phyloP scores from a whole-genome alignment of 345 rosid genomes.

The Eucalyptus melliodora region DNA sequence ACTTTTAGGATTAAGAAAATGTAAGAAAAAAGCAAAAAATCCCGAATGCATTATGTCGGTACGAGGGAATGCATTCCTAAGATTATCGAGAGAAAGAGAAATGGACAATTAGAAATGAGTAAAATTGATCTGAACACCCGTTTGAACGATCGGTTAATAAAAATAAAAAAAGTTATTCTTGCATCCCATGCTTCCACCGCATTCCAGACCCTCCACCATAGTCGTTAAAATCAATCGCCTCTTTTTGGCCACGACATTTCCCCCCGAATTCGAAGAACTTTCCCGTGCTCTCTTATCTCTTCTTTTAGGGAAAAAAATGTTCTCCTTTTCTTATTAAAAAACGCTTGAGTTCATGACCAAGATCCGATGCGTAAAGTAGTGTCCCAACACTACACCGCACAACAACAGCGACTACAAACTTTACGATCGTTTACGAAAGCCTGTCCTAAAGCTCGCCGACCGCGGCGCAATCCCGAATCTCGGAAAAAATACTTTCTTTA shows the following conservation, averaged over 20 bases:
- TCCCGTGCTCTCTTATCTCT: background rate
- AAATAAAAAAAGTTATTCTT: background rate
- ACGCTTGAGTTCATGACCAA: background rate
- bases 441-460: background rate
- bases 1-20: background rate
- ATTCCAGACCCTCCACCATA: background rate
- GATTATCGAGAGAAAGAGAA: background rate
- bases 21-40: too few relatives aligned
- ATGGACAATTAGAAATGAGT: background rate
- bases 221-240: background rate
- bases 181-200: background rate
- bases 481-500: background rate
- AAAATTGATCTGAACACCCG: background rate
- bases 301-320: background rate
- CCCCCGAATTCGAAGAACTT: background rate
- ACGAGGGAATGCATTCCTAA: background rate
- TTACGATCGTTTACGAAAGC: background rate
- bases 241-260: background rate
- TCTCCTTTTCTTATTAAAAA: background rate
- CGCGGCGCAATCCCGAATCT: background rate
- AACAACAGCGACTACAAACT: fast-evolving
- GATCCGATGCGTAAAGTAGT: background rate
- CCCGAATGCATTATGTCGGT: background rate
- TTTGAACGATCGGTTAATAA: fast-evolving
- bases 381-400: background rate